Evolutionary conservation across 148 eudicot genomes (phyloP), one percentile per base, ranked within the genome.

Genomic region (Arbutus unedo): DNA sequence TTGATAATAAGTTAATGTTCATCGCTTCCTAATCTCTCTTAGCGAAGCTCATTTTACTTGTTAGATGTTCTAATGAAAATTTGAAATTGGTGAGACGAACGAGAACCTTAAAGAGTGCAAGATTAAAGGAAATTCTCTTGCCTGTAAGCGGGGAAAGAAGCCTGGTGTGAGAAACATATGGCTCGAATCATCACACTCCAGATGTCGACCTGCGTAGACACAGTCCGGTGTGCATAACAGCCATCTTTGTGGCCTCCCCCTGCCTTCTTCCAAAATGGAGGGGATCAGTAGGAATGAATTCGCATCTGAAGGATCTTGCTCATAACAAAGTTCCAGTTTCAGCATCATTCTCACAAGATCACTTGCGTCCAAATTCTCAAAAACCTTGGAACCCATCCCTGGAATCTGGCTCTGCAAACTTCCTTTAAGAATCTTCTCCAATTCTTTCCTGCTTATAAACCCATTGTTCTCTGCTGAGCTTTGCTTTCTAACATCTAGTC

Each of bases 71-170:
- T n/a, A 62, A 62, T 60, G 55, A 50, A 77, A 25, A 21, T 62
- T 16, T 6, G 21, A 75, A 83, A 44, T 55, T 47, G 8, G 48
- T 47, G n/a, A 47, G 21, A 62, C 56, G 38, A 16, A 66, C 64
- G 68, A 25, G 31, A 79, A 25, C 64, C 13, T 41, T 67, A 21
- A n/a, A 47, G 51, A 31, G 19, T 18, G 66, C 53, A 81, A 54
- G 16, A 19, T 57, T 6, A 18, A 60, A 53, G 6, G 43, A 68
- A 57, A 77, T 78, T 57, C 50, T 86, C 92, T 87, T 91, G 84
- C 99, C 94, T 96, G 99, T 79, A 96, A 87, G 16, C 92, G 89
- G 66, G 98, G 92, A 81, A 96, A 96, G 90, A 94, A 94, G 74
- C 92, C 90, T n/a, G 94, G 95, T 66, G 93, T 91, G 59, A 94